Base-by-base conservation (phyloP, 176 grass and related monocot species). In the Oryza punctata region DNA sequence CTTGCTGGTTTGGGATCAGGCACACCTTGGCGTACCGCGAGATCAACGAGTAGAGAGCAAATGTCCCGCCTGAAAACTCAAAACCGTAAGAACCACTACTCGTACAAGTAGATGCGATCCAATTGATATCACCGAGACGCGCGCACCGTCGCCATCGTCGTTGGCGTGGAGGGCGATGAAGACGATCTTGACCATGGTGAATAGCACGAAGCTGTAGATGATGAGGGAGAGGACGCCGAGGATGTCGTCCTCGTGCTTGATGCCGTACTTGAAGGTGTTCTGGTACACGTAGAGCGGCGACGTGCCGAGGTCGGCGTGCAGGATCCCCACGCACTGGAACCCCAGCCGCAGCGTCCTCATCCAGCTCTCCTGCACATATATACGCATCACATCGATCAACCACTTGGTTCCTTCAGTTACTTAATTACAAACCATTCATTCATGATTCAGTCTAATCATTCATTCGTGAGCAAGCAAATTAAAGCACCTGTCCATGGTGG, bases 31-130 rank as follows among this genome's bases (percentile, higher is more conserved):
- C 88, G 75, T 95, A 82, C 45, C 93, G 79, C 6, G 85, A 92
- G 57, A 95, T 86, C 26, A 95, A 33, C 11, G 93, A 95, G 73
- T 95, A 95, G 10, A 95, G 85, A 5, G 90, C 93, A 21, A 95
- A 95, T 11, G 93, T 92, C 1, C 93, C 93, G 2, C 93, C 90
- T 94, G 67, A 73, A 19, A 45, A 16, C 1, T 29, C n/a, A n/a
- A 33, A 33, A 33, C 32, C n/a, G n/a, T n/a, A n/a, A n/a, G n/a
- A n/a, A n/a, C n/a, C n/a, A n/a, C n/a, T n/a, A n/a, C n/a, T n/a
- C n/a, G n/a, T n/a, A n/a, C n/a, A n/a, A n/a, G n/a, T n/a, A n/a
- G n/a, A n/a, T n/a, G n/a, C n/a, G n/a, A n/a, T n/a, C n/a, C n/a
- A n/a, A n/a, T n/a, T n/a, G n/a, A n/a, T n/a, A n/a, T n/a, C n/a